Conservation (phyloP, 768 basidiomycete species). For the Tephrocybe sp. region DNA sequence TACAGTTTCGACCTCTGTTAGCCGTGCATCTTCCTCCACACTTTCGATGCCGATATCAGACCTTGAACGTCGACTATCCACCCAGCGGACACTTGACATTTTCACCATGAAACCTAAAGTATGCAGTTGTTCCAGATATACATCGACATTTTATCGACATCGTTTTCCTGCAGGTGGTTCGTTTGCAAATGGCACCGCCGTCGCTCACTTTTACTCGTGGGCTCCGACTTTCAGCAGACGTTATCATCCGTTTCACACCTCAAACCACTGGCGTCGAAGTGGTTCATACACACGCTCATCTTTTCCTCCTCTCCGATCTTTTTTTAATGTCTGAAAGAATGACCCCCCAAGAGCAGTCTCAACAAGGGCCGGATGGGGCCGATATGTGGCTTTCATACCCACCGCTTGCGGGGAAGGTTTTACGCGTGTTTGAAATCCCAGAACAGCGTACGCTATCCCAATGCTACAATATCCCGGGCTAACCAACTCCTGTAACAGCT, state of each 20-base stretch:
- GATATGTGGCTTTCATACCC: slow-evolving; percentile 96
- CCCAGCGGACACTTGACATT: slow-evolving; percentile 81
- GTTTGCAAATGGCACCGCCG: slow-evolving; percentile 86
- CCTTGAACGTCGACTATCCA: slow-evolving; percentile 76
- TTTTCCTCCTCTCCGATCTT: slow-evolving; percentile 90
- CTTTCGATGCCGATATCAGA: slow-evolving; percentile 63
- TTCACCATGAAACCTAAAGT: slow-evolving; percentile 96
- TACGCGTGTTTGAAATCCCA: slow-evolving; percentile 62
- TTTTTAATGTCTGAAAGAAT: slow-evolving; percentile 90
- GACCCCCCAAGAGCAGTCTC: slow-evolving; percentile 56
- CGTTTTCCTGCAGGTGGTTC: slow-evolving; percentile 60
- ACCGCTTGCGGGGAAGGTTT: slow-evolving; percentile 90
- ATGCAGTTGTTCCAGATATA: slow-evolving; percentile 4
- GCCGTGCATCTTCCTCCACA: slow-evolving; percentile 49
- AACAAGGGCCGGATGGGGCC: slow-evolving; percentile 50
- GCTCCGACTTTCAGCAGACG: slow-evolving; percentile 69
- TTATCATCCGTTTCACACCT: slow-evolving; percentile 74
- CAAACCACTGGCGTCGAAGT: slow-evolving; percentile 71
- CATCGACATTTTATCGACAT: not conserved
- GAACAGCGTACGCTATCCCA: slow-evolving; percentile 49
- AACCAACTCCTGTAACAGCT: slow-evolving; percentile 38
- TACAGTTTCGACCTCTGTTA: slow-evolving; percentile 52
- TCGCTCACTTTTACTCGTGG: slow-evolving; percentile 74
- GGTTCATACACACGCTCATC: slow-evolving; percentile 71
- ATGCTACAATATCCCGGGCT: not conserved